Evolutionary conservation across 2,329 filamentous ascomycete species (phyloP), one percentile per base, ranked within the genome.

Genomic region (Rachicladosporium sp.): DNA sequence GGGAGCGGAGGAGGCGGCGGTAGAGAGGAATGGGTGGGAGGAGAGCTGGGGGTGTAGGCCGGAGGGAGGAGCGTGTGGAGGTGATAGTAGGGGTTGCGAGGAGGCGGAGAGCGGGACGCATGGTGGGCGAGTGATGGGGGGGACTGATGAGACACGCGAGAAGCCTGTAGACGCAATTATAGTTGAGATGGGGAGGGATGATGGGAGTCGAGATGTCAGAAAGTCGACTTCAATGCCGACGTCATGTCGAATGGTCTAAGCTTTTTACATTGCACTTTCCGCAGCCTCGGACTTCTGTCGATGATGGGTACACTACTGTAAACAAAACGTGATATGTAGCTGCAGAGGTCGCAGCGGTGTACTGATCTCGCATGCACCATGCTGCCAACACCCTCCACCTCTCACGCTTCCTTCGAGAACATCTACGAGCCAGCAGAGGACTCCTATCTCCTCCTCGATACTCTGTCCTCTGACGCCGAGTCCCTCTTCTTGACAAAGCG

Each of bases 371-470:
- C 15, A 27, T 6, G 23, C 7, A 56, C 30, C 23, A 94, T 95
- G 88, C 76, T 98, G 21, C 88, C 89, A 7, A 98, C 91, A 1
- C 91, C 91, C 10, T 84, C 85, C 42, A 98, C 91, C 2, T 83
- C 83, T 13, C 91, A 98, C 65, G 84, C 96, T 43, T 76, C 81
- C 40, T 93, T 88, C 63, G 76, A 84, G 59, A 78, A 81, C 40
- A 80, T 96, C 50, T 98, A 98, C 64, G 88, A 95, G 57, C 91
- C 91, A 29, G 82, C 89, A 8, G 91, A 98, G 63, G 91, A 98
- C 66, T 95, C 88, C 4, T 98, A 86, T 58, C 75, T 98, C 33
- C 74, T 98, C 36, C 76, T 98, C 23, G 89, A 98, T 64, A 93
- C 88, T 0, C 73, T 98, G 33, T 89, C 88, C 0, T 81, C 79